Percentiles rank a stretch among this genome's conserved stretches.
Conservation (phyloP, 371 early-diverging fungal genomes). For the Apophysomyces ossiformis region DNA sequence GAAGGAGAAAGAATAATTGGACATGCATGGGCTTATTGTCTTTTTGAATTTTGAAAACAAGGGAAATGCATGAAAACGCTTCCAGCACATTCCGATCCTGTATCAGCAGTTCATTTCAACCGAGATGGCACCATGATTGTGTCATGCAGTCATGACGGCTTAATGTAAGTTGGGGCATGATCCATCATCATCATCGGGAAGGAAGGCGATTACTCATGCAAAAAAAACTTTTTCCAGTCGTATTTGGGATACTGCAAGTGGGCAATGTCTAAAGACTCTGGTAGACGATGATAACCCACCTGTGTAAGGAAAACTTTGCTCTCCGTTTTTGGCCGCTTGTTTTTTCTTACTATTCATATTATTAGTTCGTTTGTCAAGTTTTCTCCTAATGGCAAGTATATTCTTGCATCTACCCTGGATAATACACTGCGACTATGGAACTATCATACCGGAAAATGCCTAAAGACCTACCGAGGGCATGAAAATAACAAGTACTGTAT, state of each 20-base stretch:
- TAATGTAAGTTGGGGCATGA: slow-evolving; percentile 69
- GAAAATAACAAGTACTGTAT: slow-evolving; percentile 90
- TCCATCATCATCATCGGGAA: background rate
- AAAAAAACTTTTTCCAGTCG: slow-evolving; percentile 59
- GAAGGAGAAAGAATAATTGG: background rate
- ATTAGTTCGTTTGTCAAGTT: slow-evolving; percentile 94
- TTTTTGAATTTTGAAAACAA: slow-evolving; percentile 23
- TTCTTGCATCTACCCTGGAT: slow-evolving; percentile 93
- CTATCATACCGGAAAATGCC: slow-evolving; percentile 89
- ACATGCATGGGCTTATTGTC: background rate
- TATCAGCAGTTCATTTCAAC: slow-evolving; percentile 94
- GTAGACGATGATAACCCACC: slow-evolving; percentile 94
- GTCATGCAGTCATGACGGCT: slow-evolving; percentile 92
- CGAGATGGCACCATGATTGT: slow-evolving; percentile 97
- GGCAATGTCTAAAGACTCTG: slow-evolving; percentile 95
- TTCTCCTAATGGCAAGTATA: slow-evolving; percentile 98
- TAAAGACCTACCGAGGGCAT: slow-evolving; percentile 94
- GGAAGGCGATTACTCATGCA: background rate
- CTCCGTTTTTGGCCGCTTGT: background rate
- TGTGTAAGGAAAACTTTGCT: slow-evolving; percentile 61
- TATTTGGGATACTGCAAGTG: slow-evolving; percentile 96
- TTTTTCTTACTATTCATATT: background rate
- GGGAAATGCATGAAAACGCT: slow-evolving; percentile 88
- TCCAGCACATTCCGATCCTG: slow-evolving; percentile 97
- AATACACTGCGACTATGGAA: slow-evolving; percentile 95